Conservation (phyloP, 306 rosid species). For the Trifolium repens region DNA sequence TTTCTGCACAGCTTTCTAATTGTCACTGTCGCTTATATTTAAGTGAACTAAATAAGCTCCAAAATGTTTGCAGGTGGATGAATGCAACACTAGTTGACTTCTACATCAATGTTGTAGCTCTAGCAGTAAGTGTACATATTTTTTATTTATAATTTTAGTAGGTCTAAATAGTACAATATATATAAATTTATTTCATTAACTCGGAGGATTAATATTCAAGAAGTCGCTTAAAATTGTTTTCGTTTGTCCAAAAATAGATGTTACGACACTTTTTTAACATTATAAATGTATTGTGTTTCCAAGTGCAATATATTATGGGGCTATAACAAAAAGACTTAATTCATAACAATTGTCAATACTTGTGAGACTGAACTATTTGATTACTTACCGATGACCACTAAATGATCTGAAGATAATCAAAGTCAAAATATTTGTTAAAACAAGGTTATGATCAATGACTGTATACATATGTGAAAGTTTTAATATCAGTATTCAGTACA, state of each 20-base stretch:
- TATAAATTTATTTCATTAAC: constrained; percentile 26
- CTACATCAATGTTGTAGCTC: constrained; percentile 72
- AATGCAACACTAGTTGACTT: constrained; percentile 77
- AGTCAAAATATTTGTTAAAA: constrained; percentile 2
- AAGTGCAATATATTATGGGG: constrained; percentile 10
- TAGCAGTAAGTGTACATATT: constrained; percentile 62
- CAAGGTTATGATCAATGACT: constrained; percentile 1
- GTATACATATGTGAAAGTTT: constrained; percentile 16
- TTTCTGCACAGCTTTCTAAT: constrained; percentile 33
- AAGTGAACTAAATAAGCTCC: constrained; percentile 36
- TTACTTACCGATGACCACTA: constrained; percentile 8
- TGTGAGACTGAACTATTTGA: constrained; percentile 26
- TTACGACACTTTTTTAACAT: neutral
- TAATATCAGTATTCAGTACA: constrained; percentile 7
- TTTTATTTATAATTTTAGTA: constrained; percentile 8
- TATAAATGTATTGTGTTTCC: constrained; percentile 1
- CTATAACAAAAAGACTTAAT: constrained; percentile 1
- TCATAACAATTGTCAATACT: constrained; percentile 20
- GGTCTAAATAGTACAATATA: constrained; percentile 20
- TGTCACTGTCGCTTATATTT: constrained; percentile 32
- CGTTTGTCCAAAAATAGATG: constrained; percentile 16
- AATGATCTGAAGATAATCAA: constrained; percentile 26
- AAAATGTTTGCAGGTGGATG: constrained; percentile 74
- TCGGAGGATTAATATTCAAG: constrained; percentile 22
- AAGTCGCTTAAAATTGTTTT: constrained; percentile 12